These are phyloP conservation scores for Cutaneotrichosporon cavernicola DNA, from an alignment of 1,284 basidiomycete genomes.

Conservation along the genomic window DNA sequence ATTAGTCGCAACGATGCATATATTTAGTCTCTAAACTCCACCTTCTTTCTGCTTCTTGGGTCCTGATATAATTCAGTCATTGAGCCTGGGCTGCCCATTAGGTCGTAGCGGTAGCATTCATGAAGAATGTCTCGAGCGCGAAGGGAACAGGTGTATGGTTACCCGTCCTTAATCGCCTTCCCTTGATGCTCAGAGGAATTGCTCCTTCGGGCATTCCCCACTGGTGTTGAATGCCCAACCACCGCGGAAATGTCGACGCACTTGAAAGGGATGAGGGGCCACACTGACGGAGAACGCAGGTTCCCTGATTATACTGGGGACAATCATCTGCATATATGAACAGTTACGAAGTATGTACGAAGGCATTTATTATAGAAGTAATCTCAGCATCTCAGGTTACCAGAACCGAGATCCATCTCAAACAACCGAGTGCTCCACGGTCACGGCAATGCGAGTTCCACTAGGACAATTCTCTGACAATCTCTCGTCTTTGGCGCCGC, in stretches of 20 bases:
- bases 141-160: too few relatives aligned
- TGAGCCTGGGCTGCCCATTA: too few relatives aligned
- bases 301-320: neutral
- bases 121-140: too few relatives aligned
- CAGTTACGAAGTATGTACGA: neutral
- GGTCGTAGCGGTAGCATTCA: too few relatives aligned
- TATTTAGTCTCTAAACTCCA: neutral
- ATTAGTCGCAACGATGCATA: constrained; percentile 3
- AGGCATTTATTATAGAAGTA: neutral
- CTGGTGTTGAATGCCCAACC: too few relatives aligned
- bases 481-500: neutral
- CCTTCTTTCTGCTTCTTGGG: neutral
- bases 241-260: too few relatives aligned
- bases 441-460: constrained; percentile 15
- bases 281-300: neutral
- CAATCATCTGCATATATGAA: neutral
- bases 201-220: too few relatives aligned
- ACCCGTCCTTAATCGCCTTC: too few relatives aligned
- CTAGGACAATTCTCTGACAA: neutral
- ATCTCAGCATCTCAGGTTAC: too few relatives aligned
- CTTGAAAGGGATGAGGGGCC: too few relatives aligned
- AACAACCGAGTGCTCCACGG: constrained; percentile 23
- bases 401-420: constrained; percentile 9
- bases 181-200: too few relatives aligned
- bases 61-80: too few relatives aligned